These are phyloP conservation scores for Cercospora citrullina DNA, from an alignment of 2,329 filamentous ascomycete species.

Conservation along the genomic window DNA sequence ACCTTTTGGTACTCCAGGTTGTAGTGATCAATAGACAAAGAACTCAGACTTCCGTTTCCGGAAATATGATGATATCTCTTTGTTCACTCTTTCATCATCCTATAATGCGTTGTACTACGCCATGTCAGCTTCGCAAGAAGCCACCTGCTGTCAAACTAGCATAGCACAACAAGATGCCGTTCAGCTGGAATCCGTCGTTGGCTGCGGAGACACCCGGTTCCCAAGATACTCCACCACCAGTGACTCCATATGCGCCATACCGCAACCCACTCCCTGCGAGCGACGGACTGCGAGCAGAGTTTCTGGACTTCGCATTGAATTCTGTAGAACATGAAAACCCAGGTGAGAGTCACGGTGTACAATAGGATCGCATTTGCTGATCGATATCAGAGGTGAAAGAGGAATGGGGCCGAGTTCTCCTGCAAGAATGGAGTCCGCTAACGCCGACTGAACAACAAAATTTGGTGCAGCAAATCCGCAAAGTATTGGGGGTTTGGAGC, in stretches of 20 bases:
- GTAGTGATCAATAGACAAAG: neutral
- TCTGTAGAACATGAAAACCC: neutral
- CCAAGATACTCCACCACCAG: neutral
- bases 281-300: neutral
- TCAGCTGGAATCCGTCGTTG: neutral
- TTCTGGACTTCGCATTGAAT: neutral
- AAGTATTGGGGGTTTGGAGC: neutral
- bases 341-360: neutral
- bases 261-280: neutral
- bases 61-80: neutral
- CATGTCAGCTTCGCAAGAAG: neutral
- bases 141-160: neutral
- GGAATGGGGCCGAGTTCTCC: neutral
- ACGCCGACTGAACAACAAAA: neutral
- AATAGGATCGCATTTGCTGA: neutral
- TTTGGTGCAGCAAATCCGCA: neutral
- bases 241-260: neutral
- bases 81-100: neutral
- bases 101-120: neutral
- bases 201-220: neutral
- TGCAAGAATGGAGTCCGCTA: neutral
- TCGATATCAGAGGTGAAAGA: neutral
- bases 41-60: neutral
- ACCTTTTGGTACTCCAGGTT: neutral
- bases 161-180: neutral